These are phyloP conservation scores for Globisporangium barbulae DNA, from an alignment of 352 stramenopile genomes.

Conservation along the genomic window DNA sequence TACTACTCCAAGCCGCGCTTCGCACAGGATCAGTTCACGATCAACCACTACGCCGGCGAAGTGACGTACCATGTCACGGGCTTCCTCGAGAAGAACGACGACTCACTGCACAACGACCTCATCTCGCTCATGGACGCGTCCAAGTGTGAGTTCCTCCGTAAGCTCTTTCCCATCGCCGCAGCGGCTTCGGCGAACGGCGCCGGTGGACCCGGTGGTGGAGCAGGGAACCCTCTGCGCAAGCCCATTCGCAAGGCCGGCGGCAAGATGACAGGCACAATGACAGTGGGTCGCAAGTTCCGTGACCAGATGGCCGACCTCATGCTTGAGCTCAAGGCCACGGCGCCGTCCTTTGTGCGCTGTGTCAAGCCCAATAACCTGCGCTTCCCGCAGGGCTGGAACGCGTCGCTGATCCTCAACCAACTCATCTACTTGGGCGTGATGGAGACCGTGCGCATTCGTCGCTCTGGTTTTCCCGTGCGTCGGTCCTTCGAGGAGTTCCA, in stretches of 20 bases:
- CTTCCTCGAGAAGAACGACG: slow-evolving; percentile 98
- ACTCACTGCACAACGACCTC: slow-evolving; percentile 92
- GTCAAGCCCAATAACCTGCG: slow-evolving; percentile 92
- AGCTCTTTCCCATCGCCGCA: slow-evolving; percentile 61
- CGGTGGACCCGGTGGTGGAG: slow-evolving; percentile 21
- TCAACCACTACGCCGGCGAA: slow-evolving; percentile 96
- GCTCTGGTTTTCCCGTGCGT: slow-evolving; percentile 84
- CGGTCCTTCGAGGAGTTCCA: slow-evolving; percentile 85
- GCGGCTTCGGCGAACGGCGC: slow-evolving; percentile 26
- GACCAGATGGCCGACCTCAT: slow-evolving; percentile 89
- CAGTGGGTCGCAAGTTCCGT: slow-evolving; percentile 88
- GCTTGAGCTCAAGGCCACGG: slow-evolving; percentile 76
- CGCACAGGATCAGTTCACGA: slow-evolving; percentile 93
- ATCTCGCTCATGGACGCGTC: slow-evolving; percentile 87
- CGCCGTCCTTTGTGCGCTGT: slow-evolving; percentile 89
- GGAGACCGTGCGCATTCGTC: slow-evolving; percentile 88
- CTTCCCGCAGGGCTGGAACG: slow-evolving; percentile 86
- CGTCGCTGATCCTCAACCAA: slow-evolving; percentile 84
- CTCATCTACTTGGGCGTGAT: slow-evolving; percentile 89
- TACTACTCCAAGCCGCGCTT: slow-evolving; percentile 88
- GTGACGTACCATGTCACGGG: slow-evolving; percentile 95
- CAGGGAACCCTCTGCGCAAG: slow-evolving; percentile 47
- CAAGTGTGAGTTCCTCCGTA: slow-evolving; percentile 73
- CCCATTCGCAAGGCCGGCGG: slow-evolving; percentile 75
- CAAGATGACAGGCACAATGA: slow-evolving; percentile 90